Evolutionary conservation across 2,329 filamentous ascomycete genomes (phyloP), one percentile per base, ranked within the genome.

Genomic region (Chalara sp.): DNA sequence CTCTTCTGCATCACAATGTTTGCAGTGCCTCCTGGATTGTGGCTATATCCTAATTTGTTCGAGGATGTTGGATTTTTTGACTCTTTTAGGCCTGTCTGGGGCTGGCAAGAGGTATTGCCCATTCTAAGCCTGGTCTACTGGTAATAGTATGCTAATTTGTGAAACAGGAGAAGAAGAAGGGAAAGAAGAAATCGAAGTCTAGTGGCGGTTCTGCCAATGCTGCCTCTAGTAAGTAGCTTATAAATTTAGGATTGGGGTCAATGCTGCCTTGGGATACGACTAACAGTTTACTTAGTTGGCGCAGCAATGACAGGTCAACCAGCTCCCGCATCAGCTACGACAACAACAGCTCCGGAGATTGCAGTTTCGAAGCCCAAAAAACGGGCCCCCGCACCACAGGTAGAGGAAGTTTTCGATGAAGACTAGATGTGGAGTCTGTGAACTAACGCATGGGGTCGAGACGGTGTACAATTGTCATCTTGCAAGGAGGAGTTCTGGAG

Each of bases 61-160:
- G 93, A 99, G 68, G 93, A 99, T 66, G 93, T 99, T 31, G 95
- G 92, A 6, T 97, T 99, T 73, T 86, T 99, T 70, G 93, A 99
- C 67, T 95, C 88, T 64, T 99, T 99, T 79, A 86, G 86, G 65
- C 93, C 93, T 21, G 72, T 96, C 5, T 99, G 93, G 92, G 93
- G 89, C 53, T 99, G 93, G 93, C 93, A 99, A 69, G 91, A 96
- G 81, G 89, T 95, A 13, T 43, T 39, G 21, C 21, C 5, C 12
- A 42, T 32, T 12, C 11, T 4, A 29, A 7, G 11, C 33, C 43
- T 13, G 5, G 30, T 39, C 21, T 21, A 21, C 21, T 21, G 21
- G 21, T 3, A 21, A 21, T 21, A 21, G 35, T 11, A 39, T 39
- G 10, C 10, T 13, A 39, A 39, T 39, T 39, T 13, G 13, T 39